These are phyloP conservation scores for Hortaea sp. DNA, from an alignment of 2,329 filamentous ascomycete genomes.

Conservation along the genomic window DNA sequence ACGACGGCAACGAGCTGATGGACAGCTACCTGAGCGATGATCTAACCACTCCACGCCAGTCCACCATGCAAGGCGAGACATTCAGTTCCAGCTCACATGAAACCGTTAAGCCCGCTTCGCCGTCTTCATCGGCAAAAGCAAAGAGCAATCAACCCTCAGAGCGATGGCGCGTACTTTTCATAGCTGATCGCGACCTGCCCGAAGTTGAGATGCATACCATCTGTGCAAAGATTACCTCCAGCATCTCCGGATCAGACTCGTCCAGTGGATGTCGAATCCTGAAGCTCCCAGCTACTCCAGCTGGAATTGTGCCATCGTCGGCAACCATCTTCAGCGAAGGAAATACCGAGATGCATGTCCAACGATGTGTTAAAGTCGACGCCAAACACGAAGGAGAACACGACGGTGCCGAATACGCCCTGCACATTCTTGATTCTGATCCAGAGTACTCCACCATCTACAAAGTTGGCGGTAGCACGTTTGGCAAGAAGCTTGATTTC, in stretches of 20 bases:
- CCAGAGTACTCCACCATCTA: not conserved
- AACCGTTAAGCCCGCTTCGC: too few species aligned
- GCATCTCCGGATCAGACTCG: not conserved
- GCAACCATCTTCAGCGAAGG: constrained; percentile 8
- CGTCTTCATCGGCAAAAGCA: not conserved
- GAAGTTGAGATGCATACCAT: not conserved
- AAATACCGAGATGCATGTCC: constrained; percentile 9
- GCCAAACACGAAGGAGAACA: not conserved
- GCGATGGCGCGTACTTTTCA: not conserved
- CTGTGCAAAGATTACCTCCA: not conserved
- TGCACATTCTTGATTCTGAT: not conserved
- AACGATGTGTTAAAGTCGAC: constrained; percentile 12
- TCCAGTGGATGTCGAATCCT: not conserved
- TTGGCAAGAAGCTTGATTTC: not conserved
- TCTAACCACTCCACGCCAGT: constrained; percentile 24
- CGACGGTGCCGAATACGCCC: not conserved
- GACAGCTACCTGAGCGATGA: constrained; percentile 22
- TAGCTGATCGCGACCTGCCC: not conserved
- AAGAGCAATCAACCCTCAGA: not conserved
- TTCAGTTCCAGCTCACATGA: not conserved
- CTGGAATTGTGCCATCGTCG: constrained; percentile 7
- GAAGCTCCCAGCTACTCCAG: constrained; percentile 9
- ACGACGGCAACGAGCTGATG: constrained; percentile 4
- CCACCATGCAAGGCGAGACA: constrained; percentile 7
- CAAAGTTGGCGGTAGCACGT: not conserved